Evolutionary conservation across 345 rosid genomes (phyloP).

Genomic region (Heritiera littoralis): DNA sequence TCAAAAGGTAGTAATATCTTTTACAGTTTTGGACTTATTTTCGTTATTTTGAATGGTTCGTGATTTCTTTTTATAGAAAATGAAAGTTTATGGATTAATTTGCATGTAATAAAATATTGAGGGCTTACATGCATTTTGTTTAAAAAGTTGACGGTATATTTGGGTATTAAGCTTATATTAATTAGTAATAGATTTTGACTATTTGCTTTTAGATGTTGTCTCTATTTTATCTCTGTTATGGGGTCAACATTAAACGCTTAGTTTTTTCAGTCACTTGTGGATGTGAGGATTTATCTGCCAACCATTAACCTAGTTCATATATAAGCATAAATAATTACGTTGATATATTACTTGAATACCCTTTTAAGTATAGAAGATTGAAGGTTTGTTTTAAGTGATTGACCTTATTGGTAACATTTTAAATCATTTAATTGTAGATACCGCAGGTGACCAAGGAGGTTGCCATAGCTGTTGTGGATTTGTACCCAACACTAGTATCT

Average conservation of each 20-base stretch:
- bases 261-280: not conserved
- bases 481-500: conserved; percentile 77
- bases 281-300: not conserved
- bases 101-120: too few species aligned
- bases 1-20: too few species aligned
- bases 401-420: conserved; percentile 17
- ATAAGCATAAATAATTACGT: not conserved
- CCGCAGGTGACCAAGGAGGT: conserved; percentile 83
- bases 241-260: not conserved
- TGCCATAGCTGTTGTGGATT: conserved; percentile 70
- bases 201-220: conserved; percentile 1
- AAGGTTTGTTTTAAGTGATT: not conserved
- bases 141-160: too few species aligned
- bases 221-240: not conserved
- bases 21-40: too few species aligned
- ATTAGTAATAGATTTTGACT: not conserved
- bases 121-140: too few species aligned
- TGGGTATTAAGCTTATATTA: not conserved
- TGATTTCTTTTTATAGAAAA: too few species aligned
- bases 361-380: not conserved
- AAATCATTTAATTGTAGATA: conserved; percentile 47
- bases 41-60: too few species aligned
- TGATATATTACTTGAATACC: not conserved
- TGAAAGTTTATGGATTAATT: too few species aligned
- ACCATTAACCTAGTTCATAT: not conserved